A percentile compares a stretch with the other conserved stretches of the same genome.
Evolutionary conservation across 179 eudicot species (phyloP).

Genomic region (Carnegiea gigantea): DNA sequence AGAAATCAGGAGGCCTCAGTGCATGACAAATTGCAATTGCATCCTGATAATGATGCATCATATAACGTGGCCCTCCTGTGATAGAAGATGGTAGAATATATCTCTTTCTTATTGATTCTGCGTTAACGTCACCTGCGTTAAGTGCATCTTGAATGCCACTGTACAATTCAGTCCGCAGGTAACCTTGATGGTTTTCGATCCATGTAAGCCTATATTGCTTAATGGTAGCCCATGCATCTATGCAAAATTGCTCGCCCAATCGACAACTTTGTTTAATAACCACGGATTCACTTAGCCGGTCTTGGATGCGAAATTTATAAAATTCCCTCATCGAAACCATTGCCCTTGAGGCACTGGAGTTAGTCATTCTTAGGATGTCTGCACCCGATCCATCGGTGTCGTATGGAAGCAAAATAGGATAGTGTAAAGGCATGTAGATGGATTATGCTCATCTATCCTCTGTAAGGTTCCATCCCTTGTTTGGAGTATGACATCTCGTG

Average conservation of each 20-base stretch:
- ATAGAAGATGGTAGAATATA: constrained; percentile 16
- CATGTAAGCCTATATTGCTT: too few species aligned
- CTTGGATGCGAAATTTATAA: background rate
- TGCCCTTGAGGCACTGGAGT: background rate
- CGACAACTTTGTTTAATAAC: background rate
- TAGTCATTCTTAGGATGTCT: too few species aligned
- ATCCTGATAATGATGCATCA: background rate
- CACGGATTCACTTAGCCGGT: background rate
- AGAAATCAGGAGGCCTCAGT: too few species aligned
- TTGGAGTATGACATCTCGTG: background rate
- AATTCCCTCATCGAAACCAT: constrained; percentile 1
- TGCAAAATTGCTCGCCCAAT: background rate
- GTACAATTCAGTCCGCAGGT: too few species aligned
- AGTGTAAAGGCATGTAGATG: background rate
- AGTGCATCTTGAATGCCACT: too few species aligned
- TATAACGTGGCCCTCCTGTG: constrained; percentile 12
- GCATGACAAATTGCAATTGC: too few species aligned
- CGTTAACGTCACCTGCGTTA: too few species aligned
- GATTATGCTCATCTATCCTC: background rate
- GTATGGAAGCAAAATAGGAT: background rate
- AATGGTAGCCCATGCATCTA: background rate
- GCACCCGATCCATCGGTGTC: too few species aligned
- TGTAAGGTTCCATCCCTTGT: background rate
- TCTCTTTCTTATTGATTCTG: background rate
- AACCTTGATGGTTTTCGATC: too few species aligned